These are phyloP conservation scores for Adiantum capillusveneris DNA, from an alignment of 75 land plant species.

Conservation along the genomic window DNA sequence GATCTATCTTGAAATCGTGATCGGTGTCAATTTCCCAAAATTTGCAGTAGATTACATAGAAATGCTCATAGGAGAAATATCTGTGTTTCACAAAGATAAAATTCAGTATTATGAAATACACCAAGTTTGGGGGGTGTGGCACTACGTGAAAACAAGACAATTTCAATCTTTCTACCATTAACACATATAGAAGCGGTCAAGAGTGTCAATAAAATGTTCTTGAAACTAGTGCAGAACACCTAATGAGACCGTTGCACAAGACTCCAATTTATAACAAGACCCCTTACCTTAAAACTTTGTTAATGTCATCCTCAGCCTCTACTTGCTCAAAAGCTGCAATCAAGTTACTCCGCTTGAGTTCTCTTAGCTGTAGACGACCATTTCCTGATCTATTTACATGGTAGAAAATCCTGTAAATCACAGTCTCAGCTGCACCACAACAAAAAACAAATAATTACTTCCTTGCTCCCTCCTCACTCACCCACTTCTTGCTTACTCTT, in stretches of 20 bases:
- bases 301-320: constrained; percentile 95
- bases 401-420: constrained; percentile 89
- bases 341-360: constrained; percentile 80
- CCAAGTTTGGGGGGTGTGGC: not conserved
- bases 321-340: constrained; percentile 86
- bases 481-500: no score
- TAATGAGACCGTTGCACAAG: no score
- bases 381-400: constrained; percentile 85
- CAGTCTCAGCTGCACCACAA: constrained; percentile 73
- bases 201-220: no score
- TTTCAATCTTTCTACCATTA: not conserved
- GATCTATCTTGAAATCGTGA: constrained; percentile 88
- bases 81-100: constrained; percentile 26
- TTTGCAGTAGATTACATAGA: constrained; percentile 98
- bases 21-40: constrained; percentile 97
- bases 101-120: no score
- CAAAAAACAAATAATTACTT: not conserved
- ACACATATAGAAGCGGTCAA: no score
- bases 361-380: constrained; percentile 76
- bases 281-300: constrained; percentile 83
- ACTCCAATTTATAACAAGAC: no score
- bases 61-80: constrained; percentile 96
- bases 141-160: not conserved
- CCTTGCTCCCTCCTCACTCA: no score
- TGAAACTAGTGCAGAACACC: no score